These are phyloP conservation scores for Sanghuangporus baumii DNA, from an alignment of 1,284 basidiomycete genomes.

Conservation along the genomic window DNA sequence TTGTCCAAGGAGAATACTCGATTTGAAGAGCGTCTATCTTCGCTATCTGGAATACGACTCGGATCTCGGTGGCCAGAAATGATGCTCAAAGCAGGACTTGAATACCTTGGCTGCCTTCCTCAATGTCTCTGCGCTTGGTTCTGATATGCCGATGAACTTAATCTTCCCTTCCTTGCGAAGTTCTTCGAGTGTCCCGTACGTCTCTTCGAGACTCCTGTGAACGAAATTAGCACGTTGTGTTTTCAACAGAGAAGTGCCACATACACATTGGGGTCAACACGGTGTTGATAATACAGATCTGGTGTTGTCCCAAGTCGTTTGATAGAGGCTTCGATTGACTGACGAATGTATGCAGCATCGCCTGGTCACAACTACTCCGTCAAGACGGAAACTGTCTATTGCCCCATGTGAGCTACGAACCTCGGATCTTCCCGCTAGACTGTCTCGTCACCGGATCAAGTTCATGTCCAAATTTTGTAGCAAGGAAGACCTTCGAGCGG, in stretches of 20 bases:
- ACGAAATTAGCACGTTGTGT: background rate
- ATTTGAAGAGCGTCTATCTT: constrained; percentile 32
- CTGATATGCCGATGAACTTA: constrained; percentile 33
- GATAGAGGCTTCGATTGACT: constrained; percentile 17
- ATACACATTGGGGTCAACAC: constrained; percentile 19
- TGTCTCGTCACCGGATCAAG: constrained; percentile 11
- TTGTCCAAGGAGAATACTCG: constrained; percentile 21
- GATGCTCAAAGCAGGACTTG: background rate
- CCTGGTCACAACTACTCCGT: constrained; percentile 1
- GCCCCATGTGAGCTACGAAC: background rate
- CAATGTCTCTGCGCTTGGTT: constrained; percentile 30
- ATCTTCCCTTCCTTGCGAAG: constrained; percentile 29
- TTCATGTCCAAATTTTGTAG: constrained; percentile 20
- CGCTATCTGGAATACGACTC: constrained; percentile 15
- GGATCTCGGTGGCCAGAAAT: background rate
- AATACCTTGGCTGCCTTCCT: constrained; percentile 20
- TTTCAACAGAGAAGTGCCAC: background rate
- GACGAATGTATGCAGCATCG: constrained; percentile 15
- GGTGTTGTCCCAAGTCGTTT: constrained; percentile 16
- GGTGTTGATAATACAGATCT: constrained; percentile 20
- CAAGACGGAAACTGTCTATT: background rate
- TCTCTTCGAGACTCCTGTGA: constrained; percentile 20
- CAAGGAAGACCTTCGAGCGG: constrained; percentile 22
- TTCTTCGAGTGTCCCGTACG: constrained; percentile 17
- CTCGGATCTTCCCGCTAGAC: constrained; percentile 13